These are phyloP conservation scores for Dryas integrifolia DNA, from an alignment of 331 rosid genomes.

Conservation along the genomic window DNA sequence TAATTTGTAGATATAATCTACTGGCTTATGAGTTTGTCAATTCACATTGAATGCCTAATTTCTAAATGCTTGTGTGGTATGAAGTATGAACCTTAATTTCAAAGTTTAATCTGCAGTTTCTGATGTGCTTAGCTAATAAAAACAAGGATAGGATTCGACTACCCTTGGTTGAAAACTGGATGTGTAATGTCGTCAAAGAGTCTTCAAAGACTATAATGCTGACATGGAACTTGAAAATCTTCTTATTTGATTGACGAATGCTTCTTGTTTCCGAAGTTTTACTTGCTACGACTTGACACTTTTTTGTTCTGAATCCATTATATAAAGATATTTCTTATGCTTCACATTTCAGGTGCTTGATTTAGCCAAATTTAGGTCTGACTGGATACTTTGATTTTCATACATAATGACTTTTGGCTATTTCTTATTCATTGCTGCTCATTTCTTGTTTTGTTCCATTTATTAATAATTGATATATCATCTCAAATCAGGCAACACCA, in stretches of 20 bases:
- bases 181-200: neutral
- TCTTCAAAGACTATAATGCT: neutral
- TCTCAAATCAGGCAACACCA: slow-evolving; percentile 41
- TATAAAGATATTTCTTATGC: neutral
- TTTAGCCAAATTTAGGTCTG: neutral
- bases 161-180: neutral
- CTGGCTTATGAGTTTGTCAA: neutral
- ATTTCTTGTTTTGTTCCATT: neutral
- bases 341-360: neutral
- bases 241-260: neutral
- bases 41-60: neutral
- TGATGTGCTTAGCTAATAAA: neutral
- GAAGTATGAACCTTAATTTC: no score
- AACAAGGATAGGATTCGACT: neutral
- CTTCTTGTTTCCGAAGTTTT: neutral
- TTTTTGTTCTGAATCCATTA: neutral
- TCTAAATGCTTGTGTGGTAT: neutral
- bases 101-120: neutral
- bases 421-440: slow-evolving; percentile 8
- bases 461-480: slow-evolving; percentile 11
- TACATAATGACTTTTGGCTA: neutral
- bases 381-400: neutral
- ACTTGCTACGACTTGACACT: neutral
- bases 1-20: neutral
- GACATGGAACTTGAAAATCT: neutral